Conservation (phyloP, 805 yeast species). For the Helenozyma rhizophorensis region DNA sequence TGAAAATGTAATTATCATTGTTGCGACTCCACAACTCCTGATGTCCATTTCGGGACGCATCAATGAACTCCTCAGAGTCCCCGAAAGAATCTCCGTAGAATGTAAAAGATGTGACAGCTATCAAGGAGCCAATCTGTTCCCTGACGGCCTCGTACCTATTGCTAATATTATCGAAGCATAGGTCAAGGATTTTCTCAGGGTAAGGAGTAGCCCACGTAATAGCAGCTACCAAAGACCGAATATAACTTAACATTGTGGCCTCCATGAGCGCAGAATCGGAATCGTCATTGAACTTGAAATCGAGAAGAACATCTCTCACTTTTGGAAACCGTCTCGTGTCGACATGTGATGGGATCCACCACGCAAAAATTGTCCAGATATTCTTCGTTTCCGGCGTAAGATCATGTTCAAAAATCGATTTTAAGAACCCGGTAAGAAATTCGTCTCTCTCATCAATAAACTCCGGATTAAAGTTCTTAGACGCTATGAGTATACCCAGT, state of each 20-base stretch:
- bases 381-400: slow-evolving; percentile 68
- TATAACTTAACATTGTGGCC: slow-evolving; percentile 54
- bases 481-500: slow-evolving; percentile 55
- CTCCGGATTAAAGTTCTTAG: slow-evolving; percentile 37
- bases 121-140: slow-evolving; percentile 56
- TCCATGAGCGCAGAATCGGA: slow-evolving; percentile 64
- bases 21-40: slow-evolving; percentile 5
- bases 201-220: slow-evolving; percentile 53
- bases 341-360: slow-evolving; percentile 67
- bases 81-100: slow-evolving; percentile 40
- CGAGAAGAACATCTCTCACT: slow-evolving; percentile 41
- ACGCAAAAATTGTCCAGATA: slow-evolving; percentile 72
- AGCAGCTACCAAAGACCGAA: slow-evolving; percentile 47
- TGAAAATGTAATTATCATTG: slow-evolving; percentile 22
- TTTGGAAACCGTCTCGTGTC: slow-evolving; percentile 66
- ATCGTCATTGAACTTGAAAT: slow-evolving; percentile 43
- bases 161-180: slow-evolving; percentile 45
- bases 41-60: slow-evolving; percentile 29
- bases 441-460: slow-evolving; percentile 38
- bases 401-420: slow-evolving; percentile 46
- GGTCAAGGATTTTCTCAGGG: slow-evolving; percentile 38
- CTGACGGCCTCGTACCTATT: slow-evolving; percentile 76
- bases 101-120: slow-evolving; percentile 44
- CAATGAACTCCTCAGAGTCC: slow-evolving; percentile 36
- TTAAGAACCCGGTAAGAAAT: slow-evolving; percentile 43